Base-by-base conservation (phyloP, 2,329 filamentous ascomycete species). In the Fusarium subtropicale region DNA sequence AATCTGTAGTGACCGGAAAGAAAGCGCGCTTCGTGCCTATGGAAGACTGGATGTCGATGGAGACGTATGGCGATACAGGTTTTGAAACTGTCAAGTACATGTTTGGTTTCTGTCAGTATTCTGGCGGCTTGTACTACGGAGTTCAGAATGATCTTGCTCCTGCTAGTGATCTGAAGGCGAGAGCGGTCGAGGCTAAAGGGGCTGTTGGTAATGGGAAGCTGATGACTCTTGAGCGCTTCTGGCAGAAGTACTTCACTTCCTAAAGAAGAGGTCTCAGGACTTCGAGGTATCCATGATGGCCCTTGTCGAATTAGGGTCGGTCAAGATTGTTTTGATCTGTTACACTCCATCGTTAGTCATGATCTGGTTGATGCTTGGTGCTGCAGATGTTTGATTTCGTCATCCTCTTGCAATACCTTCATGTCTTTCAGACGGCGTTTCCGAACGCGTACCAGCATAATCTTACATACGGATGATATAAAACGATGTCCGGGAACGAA, bases 31-130 rank as follows among this genome's bases (percentile, higher is more conserved):
- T 74, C 52, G 56, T 74, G 7, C 67, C 74, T 4, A 65, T 79
- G 26, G 74, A 76, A 38, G 68, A 77, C 45, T 79, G 78, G 79
- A 71, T 71, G 58, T 57, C 68, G 4, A 71, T 80, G 56, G 72
- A 80, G 51, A 79, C 76, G 3, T 75, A 76, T 38, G 78, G 76
- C 1, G 70, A 75, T 3, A 65, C 66, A 13, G 69, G 73, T n/a
- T 71, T 79, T n/a, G 76, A 79, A 54, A 79, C 78, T 11, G 74
- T 77, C 56, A 80, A 80, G 63, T 67, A 74, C 45, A 77, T 80
- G 71, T 81, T 80, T 57, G 75, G 75, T 12, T 79, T 80, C 55
- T 76, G 76, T 24, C 78, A 80, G 62, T 45, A 73, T 22, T 76
- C 77, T 3, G 77, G 74, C 3, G 77, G 79, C 8, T 51, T 72